These are phyloP conservation scores for Gentiana straminea DNA, from an alignment of 257 asterid species.

Conservation along the genomic window DNA sequence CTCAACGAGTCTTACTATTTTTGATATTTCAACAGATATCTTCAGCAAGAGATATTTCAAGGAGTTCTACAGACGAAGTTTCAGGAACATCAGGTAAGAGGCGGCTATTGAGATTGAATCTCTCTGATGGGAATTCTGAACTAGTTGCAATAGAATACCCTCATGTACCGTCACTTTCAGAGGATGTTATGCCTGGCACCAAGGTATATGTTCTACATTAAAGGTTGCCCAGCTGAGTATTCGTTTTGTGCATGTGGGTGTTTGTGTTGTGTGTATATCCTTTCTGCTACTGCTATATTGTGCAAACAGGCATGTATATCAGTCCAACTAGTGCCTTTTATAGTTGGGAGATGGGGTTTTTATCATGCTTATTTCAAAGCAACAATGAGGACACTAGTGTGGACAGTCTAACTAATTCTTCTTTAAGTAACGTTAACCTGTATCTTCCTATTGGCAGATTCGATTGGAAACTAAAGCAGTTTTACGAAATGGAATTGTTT, in stretches of 20 bases:
- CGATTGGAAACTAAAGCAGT: constrained; percentile 43
- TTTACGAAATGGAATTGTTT: constrained; percentile 49
- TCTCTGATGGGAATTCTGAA: constrained; percentile 74
- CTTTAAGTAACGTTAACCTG: constrained; percentile 2
- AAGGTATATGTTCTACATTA: constrained; percentile 34
- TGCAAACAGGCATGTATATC: too few species aligned
- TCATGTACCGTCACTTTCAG: constrained; percentile 56
- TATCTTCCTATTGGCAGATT: constrained; percentile 42
- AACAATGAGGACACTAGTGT: too few species aligned
- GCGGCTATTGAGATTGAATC: constrained; percentile 56
- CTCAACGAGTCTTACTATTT: not conserved
- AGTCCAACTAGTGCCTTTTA: too few species aligned
- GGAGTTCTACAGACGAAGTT: constrained; percentile 41
- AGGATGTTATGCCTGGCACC: constrained; percentile 68
- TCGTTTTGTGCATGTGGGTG: too few species aligned
- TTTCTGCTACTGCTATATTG: too few species aligned
- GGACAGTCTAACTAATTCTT: too few species aligned
- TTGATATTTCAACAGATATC: constrained; percentile 26
- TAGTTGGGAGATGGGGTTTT: too few species aligned
- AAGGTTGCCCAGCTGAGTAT: too few species aligned
- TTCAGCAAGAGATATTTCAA: constrained; percentile 54
- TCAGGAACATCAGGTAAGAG: constrained; percentile 41
- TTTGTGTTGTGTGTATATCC: too few species aligned
- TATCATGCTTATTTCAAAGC: too few species aligned
- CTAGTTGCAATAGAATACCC: constrained; percentile 63